Base-by-base conservation (phyloP, 2,329 filamentous ascomycete species). In the Venturia asperata region DNA sequence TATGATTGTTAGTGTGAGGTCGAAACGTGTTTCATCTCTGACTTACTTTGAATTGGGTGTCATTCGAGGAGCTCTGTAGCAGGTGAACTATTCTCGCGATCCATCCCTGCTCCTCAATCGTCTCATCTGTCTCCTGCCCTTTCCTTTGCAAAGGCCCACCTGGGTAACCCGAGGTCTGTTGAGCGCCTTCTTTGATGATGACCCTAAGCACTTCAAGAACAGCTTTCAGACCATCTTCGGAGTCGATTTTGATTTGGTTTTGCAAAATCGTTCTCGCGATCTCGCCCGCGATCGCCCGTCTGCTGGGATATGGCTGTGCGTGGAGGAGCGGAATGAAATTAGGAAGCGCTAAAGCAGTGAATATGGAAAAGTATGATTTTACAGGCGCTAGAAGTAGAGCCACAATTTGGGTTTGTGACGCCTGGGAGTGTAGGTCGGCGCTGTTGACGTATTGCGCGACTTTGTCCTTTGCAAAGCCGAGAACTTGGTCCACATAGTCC, bases 71-170 rank as follows among this genome's bases (percentile, higher is more conserved):
- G 56, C 86, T 89, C 66, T 91, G 83, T 63, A 99, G 85, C 65
- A 97, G 81, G 77, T 99, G 94, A 21, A 97, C 87, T 72, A 99
- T 88, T 70, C 94, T 85, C 43, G 94, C 94, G 64, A 99, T 82
- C 92, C 92, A 97, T 63, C 94, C 94, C 80, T 99, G 94, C 78
- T 99, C 94, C 77, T 99, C 93, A 72, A 97, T 87, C 0, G 93
- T 97, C 79, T 99, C 95, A 68, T 99, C 94, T 0, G 94, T 97
- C 79, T 99, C 95, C 60, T 84, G 80, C 24, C 85, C 85, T 67
- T 91, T 87, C 68, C 91, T 83, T 72, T 93, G 90, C 17, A 81
- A 78, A 6, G 89, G 85, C 47, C 89, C 86, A 3, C 91, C 90
- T 0, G 92, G 88, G 71, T 97, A 97, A 39, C 91, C 91, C 60